Evolutionary conservation across 768 basidiomycete species (phyloP).

Genomic region (Holtermanniella nyarrowii): DNA sequence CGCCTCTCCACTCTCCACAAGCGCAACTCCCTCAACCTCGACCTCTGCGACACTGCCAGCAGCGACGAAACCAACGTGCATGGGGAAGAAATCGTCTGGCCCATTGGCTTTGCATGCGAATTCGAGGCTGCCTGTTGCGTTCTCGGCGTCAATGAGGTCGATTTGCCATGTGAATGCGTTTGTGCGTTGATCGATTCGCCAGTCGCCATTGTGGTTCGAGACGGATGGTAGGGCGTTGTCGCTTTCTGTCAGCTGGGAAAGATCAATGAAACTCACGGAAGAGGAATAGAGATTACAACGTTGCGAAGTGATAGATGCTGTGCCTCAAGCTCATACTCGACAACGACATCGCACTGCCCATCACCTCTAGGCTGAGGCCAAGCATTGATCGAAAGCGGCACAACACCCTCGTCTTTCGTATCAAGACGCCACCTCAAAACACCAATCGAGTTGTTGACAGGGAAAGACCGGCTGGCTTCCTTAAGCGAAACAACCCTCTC

Average conservation of each 20-base stretch:
- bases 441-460: constrained; percentile 67
- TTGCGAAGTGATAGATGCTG: constrained; percentile 69
- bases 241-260: constrained; percentile 1
- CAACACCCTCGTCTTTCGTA: constrained; percentile 79
- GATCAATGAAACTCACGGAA: constrained; percentile 63
- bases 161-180: constrained; percentile 81
- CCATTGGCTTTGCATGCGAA: constrained; percentile 83
- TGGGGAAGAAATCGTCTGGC: constrained; percentile 78
- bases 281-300: constrained; percentile 78
- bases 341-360: constrained; percentile 86
- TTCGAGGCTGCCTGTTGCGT: constrained; percentile 71
- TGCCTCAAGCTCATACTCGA: constrained; percentile 94
- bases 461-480: constrained; percentile 72
- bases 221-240: constrained; percentile 28
- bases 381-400: constrained; percentile 89
- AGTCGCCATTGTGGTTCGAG: constrained; percentile 44
- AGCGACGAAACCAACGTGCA: constrained; percentile 67
- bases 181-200: constrained; percentile 67
- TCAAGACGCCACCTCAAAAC: constrained; percentile 89
- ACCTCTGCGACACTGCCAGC: constrained; percentile 73
- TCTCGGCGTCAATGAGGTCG: constrained; percentile 51
- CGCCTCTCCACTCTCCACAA: constrained; percentile 48
- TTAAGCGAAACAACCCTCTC: constrained; percentile 69
- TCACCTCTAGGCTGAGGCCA: constrained; percentile 91
- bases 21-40: constrained; percentile 51